Percentiles rank a stretch among this genome's conserved stretches.
Conservation (phyloP, 768 basidiomycete species). For the Boletus subcaerulescens region DNA sequence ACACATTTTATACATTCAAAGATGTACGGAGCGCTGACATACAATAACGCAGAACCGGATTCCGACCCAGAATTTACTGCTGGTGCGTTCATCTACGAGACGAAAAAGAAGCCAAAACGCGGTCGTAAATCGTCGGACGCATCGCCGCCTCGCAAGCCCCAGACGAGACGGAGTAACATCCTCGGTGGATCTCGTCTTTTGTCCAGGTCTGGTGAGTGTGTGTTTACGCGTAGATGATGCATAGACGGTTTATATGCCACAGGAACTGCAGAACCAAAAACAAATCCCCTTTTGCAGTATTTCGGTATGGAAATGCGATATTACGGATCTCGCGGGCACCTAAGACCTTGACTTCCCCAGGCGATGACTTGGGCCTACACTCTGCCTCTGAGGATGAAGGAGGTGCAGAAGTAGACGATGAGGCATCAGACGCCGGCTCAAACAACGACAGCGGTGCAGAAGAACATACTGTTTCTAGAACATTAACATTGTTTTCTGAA, state of each 20-base stretch:
- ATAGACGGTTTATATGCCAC: neutral
- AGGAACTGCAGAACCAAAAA: constrained; percentile 10
- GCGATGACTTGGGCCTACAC: constrained; percentile 44
- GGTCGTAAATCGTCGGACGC: constrained; percentile 12
- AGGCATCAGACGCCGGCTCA: constrained; percentile 15
- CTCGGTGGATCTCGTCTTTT: constrained; percentile 3
- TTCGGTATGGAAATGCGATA: constrained; percentile 38
- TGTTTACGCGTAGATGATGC: neutral
- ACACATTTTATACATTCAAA: neutral
- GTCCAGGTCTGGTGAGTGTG: constrained; percentile 11
- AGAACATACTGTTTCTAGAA: constrained; percentile 23
- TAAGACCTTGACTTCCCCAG: constrained; percentile 21
- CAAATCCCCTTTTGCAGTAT: constrained; percentile 47
- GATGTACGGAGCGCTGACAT: neutral
- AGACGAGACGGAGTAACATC: constrained; percentile 11
- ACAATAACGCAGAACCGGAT: constrained; percentile 23
- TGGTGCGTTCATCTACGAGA: constrained; percentile 29
- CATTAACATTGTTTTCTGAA: constrained; percentile 12
- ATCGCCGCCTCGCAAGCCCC: constrained; percentile 18
- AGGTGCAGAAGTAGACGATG: constrained; percentile 17
- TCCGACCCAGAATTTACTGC: constrained; percentile 35
- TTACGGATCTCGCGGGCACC: neutral
- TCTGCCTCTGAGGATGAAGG: constrained; percentile 48
- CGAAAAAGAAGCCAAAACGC: constrained; percentile 21
- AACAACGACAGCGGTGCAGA: constrained; percentile 26